Percentiles rank a stretch among this genome's conserved stretches.
Evolutionary conservation across 176 grass and related monocot genomes (phyloP).

Genomic region (Saccharum officinarum): DNA sequence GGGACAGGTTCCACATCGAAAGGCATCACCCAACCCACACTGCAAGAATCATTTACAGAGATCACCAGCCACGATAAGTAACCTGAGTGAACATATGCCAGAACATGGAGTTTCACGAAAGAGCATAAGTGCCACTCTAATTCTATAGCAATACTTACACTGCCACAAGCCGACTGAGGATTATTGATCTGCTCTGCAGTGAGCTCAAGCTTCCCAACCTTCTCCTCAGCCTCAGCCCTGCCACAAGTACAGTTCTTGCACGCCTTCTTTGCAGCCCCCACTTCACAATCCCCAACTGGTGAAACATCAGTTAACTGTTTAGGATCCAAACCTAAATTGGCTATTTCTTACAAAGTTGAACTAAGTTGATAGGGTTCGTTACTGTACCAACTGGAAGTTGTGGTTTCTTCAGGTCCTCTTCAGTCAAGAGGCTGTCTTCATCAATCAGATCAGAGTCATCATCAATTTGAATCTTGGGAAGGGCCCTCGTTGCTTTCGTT

Average conservation of each 20-base stretch:
- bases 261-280: conserved; percentile 79
- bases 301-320: conserved; percentile 14
- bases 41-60: conserved; percentile 35
- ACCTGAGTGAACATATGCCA: not conserved
- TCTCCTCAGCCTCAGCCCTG: conserved; percentile 85
- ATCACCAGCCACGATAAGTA: not conserved
- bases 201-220: conserved; percentile 78
- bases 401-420: conserved; percentile 96
- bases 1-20: conserved; percentile 84
- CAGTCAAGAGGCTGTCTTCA: conserved; percentile 89
- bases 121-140: not conserved
- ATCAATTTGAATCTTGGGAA: conserved; percentile 80
- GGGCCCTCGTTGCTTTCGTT: conserved; percentile 39
- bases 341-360: not conserved
- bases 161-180: conserved; percentile 90
- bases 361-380: not conserved
- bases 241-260: conserved; percentile 98
- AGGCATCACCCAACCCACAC: conserved; percentile 94
- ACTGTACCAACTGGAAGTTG: conserved; percentile 73
- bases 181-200: conserved; percentile 86
- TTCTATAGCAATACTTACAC: conserved; percentile 38
- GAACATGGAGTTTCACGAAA: not conserved
- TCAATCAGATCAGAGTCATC: conserved; percentile 87
- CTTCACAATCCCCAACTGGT: conserved; percentile 82
- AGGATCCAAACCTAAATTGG: conserved; percentile 9